These are phyloP conservation scores for Nigrospora osmanthi DNA, from an alignment of 2,329 filamentous ascomycete species.

Conservation along the genomic window DNA sequence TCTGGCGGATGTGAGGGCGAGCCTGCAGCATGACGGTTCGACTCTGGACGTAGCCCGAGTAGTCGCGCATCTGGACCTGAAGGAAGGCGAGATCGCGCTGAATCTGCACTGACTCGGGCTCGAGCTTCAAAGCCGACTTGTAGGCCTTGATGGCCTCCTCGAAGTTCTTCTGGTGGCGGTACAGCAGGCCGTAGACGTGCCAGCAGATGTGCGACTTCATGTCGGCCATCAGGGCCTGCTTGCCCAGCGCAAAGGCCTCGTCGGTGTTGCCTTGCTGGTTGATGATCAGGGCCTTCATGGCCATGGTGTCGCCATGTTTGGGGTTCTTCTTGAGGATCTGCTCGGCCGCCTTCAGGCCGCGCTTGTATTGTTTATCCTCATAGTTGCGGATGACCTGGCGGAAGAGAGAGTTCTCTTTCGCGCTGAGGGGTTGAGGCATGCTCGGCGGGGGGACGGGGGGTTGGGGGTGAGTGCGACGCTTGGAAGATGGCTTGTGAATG, in stretches of 20 bases:
- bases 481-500: not conserved
- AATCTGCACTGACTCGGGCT: conserved; percentile 92
- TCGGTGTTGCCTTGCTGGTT: conserved; percentile 88
- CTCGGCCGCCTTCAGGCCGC: conserved; percentile 87
- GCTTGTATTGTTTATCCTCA: conserved; percentile 97
- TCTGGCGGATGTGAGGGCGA: conserved; percentile 74
- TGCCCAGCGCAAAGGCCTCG: conserved; percentile 89
- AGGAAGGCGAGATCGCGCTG: conserved; percentile 87
- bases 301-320: conserved; percentile 95
- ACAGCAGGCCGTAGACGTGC: conserved; percentile 96
- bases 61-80: conserved; percentile 95
- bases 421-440: conserved; percentile 67
- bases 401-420: conserved; percentile 93
- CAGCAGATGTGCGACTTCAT: conserved; percentile 99
- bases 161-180: conserved; percentile 92
- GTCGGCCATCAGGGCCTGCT: conserved; percentile 85
- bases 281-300: conserved; percentile 97
- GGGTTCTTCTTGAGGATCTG: conserved; percentile 93
- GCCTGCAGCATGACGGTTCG: conserved; percentile 81
- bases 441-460: conserved; percentile 15
- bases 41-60: conserved; percentile 86
- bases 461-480: conserved; percentile 3
- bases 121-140: conserved; percentile 86
- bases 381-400: conserved; percentile 91
- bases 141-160: conserved; percentile 99